A percentile compares a stretch with the other conserved stretches of the same genome.
Conservation (phyloP, 1,139 yeast genomes). For the Yamadazyma conglobata region DNA sequence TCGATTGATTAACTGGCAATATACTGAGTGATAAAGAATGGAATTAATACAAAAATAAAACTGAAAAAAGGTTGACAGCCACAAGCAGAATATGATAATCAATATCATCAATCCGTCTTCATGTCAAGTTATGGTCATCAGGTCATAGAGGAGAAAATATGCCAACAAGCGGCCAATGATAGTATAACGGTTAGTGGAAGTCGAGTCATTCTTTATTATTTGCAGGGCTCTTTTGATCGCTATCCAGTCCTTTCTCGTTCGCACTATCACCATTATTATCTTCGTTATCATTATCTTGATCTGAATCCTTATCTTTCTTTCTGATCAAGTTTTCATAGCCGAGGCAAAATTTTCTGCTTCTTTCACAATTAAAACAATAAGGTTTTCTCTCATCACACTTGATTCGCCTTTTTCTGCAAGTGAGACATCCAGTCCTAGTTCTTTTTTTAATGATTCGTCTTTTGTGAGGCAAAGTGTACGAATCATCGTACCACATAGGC, state of each 20-base stretch:
- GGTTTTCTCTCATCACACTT: conserved; percentile 78
- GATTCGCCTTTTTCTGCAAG: conserved; percentile 69
- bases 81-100: no score
- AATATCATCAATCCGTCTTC: no score
- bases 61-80: no score
- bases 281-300: conserved; percentile 7
- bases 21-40: no score
- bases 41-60: no score
- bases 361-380: conserved; percentile 67
- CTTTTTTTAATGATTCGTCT: conserved; percentile 46
- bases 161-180: no score
- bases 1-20: no score
- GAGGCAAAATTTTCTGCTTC: conserved; percentile 64
- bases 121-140: no score
- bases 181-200: no score
- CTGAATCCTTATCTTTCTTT: conserved; percentile 14
- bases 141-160: no score
- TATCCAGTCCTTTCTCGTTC: not conserved
- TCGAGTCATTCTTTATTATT: not conserved
- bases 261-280: conserved; percentile 1
- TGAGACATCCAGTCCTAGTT: conserved; percentile 73
- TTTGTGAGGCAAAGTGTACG: conserved; percentile 30
- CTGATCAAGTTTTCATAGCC: conserved; percentile 50
- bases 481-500: conserved; percentile 17
- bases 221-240: not conserved